phyloP scores from a whole-genome alignment of 352 stramenopile genomes.

The Saprolegnia diclina region DNA sequence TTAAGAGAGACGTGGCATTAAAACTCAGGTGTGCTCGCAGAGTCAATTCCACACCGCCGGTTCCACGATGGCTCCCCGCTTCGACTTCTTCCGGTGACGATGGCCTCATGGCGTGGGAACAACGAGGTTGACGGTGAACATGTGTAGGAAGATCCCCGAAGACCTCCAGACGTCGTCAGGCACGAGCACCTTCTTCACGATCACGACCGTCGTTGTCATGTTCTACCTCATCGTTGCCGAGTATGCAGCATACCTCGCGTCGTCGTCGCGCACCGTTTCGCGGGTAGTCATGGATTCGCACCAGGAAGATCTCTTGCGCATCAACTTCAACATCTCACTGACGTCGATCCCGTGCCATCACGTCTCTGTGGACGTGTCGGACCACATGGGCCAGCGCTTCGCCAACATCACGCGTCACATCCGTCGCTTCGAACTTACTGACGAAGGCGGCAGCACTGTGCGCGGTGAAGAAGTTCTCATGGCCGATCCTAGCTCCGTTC shows the following conservation, averaged over 20 bases:
- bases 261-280: slow-evolving; percentile 40
- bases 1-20: too few relatives aligned
- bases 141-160: slow-evolving; percentile 61
- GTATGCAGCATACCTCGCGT: slow-evolving; percentile 45
- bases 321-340: slow-evolving; percentile 83
- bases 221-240: slow-evolving; percentile 45
- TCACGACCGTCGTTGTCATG: slow-evolving; percentile 59
- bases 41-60: neutral
- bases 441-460: slow-evolving; percentile 31
- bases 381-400: slow-evolving; percentile 73
- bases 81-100: slow-evolving; percentile 65
- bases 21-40: neutral
- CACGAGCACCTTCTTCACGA: slow-evolving; percentile 58
- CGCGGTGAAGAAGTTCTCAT: slow-evolving; percentile 68
- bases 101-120: neutral
- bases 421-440: slow-evolving; percentile 55
- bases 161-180: slow-evolving; percentile 59
- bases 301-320: slow-evolving; percentile 71
- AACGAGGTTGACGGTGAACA: neutral
- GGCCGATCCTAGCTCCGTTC: slow-evolving; percentile 56
- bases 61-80: slow-evolving; percentile 2
- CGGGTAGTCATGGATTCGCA: slow-evolving; percentile 66
- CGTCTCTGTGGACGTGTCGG: slow-evolving; percentile 69
- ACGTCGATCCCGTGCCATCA: slow-evolving; percentile 61
- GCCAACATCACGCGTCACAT: slow-evolving; percentile 78